These are phyloP conservation scores for Linnemannia hyalina DNA, from an alignment of 192 early-diverging fungal genomes.

Conservation along the genomic window DNA sequence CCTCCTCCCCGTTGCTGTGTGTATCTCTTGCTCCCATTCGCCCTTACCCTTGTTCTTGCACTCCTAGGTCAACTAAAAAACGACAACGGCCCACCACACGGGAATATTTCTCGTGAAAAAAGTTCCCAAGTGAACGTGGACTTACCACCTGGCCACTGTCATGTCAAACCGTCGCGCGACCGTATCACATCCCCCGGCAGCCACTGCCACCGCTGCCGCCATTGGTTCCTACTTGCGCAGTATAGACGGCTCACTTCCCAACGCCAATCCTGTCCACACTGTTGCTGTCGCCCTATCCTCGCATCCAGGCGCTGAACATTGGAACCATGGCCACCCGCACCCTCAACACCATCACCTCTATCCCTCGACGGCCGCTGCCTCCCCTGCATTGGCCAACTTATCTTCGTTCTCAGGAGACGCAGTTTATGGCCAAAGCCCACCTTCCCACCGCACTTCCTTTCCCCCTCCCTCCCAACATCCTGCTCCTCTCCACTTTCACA, in stretches of 20 bases:
- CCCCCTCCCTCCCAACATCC: neutral
- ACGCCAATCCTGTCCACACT: neutral
- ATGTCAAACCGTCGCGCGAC: constrained; percentile 2
- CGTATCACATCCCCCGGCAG: constrained; percentile 2
- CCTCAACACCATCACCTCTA: constrained; percentile 6
- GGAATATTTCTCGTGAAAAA: neutral
- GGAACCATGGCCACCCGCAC: neutral
- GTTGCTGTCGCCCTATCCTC: constrained; percentile 1
- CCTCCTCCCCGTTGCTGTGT: neutral
- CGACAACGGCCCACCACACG: neutral
- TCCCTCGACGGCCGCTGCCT: neutral
- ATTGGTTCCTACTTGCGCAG: neutral
- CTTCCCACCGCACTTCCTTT: neutral
- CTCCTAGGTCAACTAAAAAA: neutral
- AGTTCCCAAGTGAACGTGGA: neutral
- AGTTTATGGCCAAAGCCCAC: neutral
- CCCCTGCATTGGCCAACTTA: neutral
- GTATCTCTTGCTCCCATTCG: neutral
- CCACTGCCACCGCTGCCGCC: neutral
- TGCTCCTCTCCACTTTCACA: neutral
- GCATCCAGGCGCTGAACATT: neutral
- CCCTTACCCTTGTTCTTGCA: neutral
- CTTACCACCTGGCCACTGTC: neutral
- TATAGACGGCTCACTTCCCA: neutral
- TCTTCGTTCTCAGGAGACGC: neutral